These are phyloP conservation scores for Carallia pectinifolia DNA, from an alignment of 345 rosid species.

Conservation along the genomic window DNA sequence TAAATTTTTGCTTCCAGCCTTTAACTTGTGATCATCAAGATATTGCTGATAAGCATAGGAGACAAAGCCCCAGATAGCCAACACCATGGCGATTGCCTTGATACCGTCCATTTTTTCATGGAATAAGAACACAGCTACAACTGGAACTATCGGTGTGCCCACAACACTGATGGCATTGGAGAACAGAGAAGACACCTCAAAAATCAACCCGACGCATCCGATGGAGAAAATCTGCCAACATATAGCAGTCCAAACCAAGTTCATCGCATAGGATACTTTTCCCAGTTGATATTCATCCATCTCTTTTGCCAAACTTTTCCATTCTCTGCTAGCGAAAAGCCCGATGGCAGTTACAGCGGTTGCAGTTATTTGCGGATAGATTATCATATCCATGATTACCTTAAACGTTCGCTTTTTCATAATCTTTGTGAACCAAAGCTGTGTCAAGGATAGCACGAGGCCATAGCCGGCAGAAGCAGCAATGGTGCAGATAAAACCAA, in stretches of 20 bases:
- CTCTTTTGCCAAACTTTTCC: conserved; percentile 41
- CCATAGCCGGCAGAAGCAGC: conserved; percentile 45
- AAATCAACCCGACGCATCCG: conserved; percentile 50
- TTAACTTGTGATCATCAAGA: conserved; percentile 25
- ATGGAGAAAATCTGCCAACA: conserved; percentile 46
- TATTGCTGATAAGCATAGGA: conserved; percentile 62
- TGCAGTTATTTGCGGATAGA: conserved; percentile 41
- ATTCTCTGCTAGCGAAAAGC: conserved; percentile 56
- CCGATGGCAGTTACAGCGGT: conserved; percentile 36
- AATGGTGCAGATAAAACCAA: conserved; percentile 51
- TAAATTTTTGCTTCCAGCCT: too few species aligned
- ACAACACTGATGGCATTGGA: conserved; percentile 44
- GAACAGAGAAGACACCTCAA: conserved; percentile 63
- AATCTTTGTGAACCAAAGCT: conserved; percentile 43
- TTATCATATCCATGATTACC: conserved; percentile 41
- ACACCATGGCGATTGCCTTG: conserved; percentile 56
- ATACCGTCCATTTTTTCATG: conserved; percentile 57
- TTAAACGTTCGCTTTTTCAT: conserved; percentile 34
- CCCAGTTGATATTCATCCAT: conserved; percentile 50
- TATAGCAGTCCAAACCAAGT: conserved; percentile 40
- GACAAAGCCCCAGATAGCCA: conserved; percentile 70
- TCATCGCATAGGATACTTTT: conserved; percentile 46
- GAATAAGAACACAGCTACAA: conserved; percentile 47
- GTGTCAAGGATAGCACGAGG: conserved; percentile 37
- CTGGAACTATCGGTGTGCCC: conserved; percentile 56